phyloP scores from a whole-genome alignment of 2,329 filamentous ascomycete species.

The Exutisphaerella laricina region DNA sequence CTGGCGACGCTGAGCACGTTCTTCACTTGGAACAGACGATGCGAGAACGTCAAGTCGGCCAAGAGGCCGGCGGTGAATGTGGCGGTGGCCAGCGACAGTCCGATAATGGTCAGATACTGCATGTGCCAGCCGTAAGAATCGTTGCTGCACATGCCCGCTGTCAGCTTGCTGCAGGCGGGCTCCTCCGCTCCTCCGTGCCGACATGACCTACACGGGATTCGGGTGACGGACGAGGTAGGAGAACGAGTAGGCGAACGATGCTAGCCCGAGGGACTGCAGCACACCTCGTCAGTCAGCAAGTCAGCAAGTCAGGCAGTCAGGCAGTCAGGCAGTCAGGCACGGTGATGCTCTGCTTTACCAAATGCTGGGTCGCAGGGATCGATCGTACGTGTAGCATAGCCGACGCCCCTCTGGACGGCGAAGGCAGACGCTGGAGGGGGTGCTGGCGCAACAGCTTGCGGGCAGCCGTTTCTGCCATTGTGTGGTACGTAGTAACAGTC shows the following conservation, averaged over 20 bases:
- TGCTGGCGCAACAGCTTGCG: slow-evolving; percentile 41
- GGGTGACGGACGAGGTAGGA: slow-evolving; percentile 36
- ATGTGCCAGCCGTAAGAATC: slow-evolving; percentile 62
- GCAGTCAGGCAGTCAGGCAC: too few relatives aligned
- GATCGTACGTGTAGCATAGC: slow-evolving; percentile 52
- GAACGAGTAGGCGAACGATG: slow-evolving; percentile 43
- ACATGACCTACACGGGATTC: slow-evolving; percentile 32
- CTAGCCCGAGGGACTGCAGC: slow-evolving; percentile 35
- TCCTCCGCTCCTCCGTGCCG: too few relatives aligned
- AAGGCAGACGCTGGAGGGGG: slow-evolving; percentile 59
- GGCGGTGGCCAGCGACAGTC: slow-evolving; percentile 54
- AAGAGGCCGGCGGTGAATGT: slow-evolving; percentile 59
- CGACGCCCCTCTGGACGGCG: slow-evolving; percentile 60
- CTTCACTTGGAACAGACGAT: slow-evolving; percentile 58
- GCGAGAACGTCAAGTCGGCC: slow-evolving; percentile 58
- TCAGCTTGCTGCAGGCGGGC: too few relatives aligned
- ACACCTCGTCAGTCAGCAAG: background rate
- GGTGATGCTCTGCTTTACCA: too few relatives aligned
- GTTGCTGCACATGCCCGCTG: too few relatives aligned
- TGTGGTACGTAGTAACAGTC: background rate
- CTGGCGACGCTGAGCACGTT: slow-evolving; percentile 61
- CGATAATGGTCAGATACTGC: slow-evolving; percentile 70
- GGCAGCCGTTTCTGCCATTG: slow-evolving; percentile 14
- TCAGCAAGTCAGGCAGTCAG: too few relatives aligned
- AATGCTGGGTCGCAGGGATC: slow-evolving; percentile 2